Evolutionary conservation across 2,329 filamentous ascomycete species (phyloP), one percentile per base, ranked within the genome.

Genomic region (Colletotrichum gloeosporioides): DNA sequence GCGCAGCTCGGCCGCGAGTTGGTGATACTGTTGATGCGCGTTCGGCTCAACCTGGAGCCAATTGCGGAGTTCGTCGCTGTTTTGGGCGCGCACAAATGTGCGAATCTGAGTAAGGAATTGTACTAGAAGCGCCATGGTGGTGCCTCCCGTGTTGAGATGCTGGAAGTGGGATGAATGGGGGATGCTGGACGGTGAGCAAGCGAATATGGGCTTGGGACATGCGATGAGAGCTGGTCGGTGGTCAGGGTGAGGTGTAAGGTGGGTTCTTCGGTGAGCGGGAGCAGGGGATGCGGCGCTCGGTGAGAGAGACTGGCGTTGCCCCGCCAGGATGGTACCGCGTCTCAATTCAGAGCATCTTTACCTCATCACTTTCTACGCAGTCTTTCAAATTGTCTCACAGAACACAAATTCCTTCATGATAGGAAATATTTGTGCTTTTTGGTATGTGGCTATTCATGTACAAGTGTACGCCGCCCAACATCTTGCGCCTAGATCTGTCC

Each of bases 41-140:
- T 91, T 91, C 7, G 94, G 94, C 82, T 96, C 95, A 78, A 97
- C 93, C 77, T 92, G 90, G 16, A 98, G 89, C 88, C 92, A 96
- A 74, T 92, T 88, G 77, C 93, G 90, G 16, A 98, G 89, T 77
- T 90, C 88, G 36, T 87, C 86, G 76, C 93, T 94, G 84, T 96
- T 90, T 76, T 92, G 91, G 25, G 85, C 85, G 70, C 89, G 89
- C 65, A 96, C 88, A 73, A 94, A 89, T 25, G 86, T 86, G 69
- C 91, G 90, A 71, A 96, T 90, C 71, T 91, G 90, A 13, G 86
- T 84, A 69, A 96, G 90, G 82, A 96, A 97, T 78, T 93, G 88
- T 78, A 92, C 88, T 27, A 95, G 86, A 59, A 94, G 89, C 49
- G 92, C 88, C 85, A 95, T 95, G 66, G 22, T 59, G 32, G 22